A percentile compares a stretch with the other conserved stretches of the same genome.
phyloP scores from a whole-genome alignment of 345 rosid species.

The Eucalyptus curtisii region DNA sequence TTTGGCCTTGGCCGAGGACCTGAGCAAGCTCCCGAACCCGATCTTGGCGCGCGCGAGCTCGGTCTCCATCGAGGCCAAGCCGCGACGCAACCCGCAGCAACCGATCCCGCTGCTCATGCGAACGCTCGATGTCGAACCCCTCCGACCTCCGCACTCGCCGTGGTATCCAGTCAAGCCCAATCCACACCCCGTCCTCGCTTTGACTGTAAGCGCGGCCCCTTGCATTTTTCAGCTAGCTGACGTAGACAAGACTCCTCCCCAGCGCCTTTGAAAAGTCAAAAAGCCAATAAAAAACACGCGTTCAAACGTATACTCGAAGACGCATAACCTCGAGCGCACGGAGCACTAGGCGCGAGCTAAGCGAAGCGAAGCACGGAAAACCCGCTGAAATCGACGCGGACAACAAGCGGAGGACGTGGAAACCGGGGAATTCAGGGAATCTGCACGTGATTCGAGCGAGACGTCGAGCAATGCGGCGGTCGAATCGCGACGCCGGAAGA shows the following conservation, averaged over 20 bases:
- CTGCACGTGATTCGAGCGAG: neutral
- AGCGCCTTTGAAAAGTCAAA: neutral
- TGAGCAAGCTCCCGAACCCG: constrained; percentile 16
- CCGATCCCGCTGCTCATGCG: constrained; percentile 8
- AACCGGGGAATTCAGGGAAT: neutral
- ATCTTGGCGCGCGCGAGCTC: constrained; percentile 43
- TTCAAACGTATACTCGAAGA: neutral
- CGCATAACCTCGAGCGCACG: neutral
- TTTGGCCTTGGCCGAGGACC: constrained; percentile 41
- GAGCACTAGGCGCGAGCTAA: neutral
- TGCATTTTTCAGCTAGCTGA: constrained; percentile 27
- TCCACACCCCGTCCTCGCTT: constrained; percentile 25
- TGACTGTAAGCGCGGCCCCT: constrained; percentile 35
- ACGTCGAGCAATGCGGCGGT: neutral
- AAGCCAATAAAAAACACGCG: neutral
- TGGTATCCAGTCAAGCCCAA: constrained; percentile 1
- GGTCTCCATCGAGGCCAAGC: constrained; percentile 39
- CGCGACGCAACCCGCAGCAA: constrained; percentile 22
- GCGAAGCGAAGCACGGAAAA: neutral
- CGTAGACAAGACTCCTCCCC: neutral
- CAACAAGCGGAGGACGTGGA: neutral
- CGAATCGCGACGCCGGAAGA: neutral
- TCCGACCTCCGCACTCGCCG: neutral
- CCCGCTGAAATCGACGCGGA: neutral
- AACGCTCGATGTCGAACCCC: constrained; percentile 4